phyloP scores from a whole-genome alignment of 2,329 filamentous ascomycete species.

The Neofusicoccum parvum region DNA sequence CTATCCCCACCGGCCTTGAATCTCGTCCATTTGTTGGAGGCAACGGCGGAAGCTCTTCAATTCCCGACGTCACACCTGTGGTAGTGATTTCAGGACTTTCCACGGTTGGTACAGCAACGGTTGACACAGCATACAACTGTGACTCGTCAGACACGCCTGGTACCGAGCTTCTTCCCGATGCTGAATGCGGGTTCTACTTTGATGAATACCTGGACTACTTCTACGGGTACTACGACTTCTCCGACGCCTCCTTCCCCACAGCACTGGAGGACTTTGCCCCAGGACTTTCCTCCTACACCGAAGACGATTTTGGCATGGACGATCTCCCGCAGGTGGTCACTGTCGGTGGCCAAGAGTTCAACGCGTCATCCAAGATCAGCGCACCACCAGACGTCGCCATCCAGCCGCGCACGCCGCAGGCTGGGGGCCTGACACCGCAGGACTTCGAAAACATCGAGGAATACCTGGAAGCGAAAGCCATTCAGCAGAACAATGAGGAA shows the following conservation, averaged over 20 bases:
- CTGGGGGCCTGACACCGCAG: neutral
- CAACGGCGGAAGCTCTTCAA: too few relatives aligned
- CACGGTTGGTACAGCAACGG: neutral
- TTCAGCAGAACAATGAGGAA: neutral
- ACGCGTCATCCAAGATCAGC: neutral
- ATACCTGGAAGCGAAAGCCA: neutral
- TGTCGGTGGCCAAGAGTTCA: neutral
- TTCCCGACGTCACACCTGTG: too few relatives aligned
- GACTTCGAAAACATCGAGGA: neutral
- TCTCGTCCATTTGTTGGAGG: too few relatives aligned
- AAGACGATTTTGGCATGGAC: neutral
- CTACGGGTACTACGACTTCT: neutral
- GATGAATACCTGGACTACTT: neutral
- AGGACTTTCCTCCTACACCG: neutral
- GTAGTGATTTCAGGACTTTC: too few relatives aligned
- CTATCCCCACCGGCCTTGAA: too few relatives aligned
- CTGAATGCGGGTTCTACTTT: neutral
- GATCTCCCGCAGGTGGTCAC: neutral
- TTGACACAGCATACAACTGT: neutral
- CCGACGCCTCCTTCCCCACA: neutral
- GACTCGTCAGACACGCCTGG: neutral
- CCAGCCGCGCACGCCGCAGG: neutral
- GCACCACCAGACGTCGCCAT: neutral
- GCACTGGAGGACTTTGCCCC: neutral
- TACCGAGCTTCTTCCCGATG: neutral